Percentiles rank a stretch among this genome's conserved stretches.
These are phyloP conservation scores for Aspergillus brasiliensis DNA, from an alignment of 2,329 filamentous ascomycete species.

Conservation along the genomic window DNA sequence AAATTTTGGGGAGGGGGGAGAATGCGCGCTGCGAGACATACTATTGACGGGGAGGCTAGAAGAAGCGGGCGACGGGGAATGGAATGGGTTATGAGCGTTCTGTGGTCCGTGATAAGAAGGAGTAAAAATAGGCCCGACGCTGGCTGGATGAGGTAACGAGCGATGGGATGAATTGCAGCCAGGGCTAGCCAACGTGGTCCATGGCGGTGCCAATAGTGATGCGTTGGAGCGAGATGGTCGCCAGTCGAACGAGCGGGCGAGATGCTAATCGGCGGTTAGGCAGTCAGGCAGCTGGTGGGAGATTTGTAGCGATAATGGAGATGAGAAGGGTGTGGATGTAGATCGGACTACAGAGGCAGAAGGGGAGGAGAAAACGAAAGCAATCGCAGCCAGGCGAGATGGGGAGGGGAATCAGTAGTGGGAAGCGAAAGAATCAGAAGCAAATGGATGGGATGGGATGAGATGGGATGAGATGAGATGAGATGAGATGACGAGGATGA, in stretches of 20 bases:
- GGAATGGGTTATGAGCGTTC: neutral
- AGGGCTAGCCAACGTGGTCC: constrained; percentile 28
- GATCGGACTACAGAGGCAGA: neutral
- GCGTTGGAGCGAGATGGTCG: constrained; percentile 16
- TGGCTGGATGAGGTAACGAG: constrained; percentile 6
- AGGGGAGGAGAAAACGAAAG: neutral
- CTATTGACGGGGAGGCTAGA: neutral
- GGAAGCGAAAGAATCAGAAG: neutral
- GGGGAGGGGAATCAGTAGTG: neutral
- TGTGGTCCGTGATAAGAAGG: neutral
- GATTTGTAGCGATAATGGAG: constrained; percentile 1
- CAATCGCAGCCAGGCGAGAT: neutral
- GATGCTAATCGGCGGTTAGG: constrained; percentile 19
- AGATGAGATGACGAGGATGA: neutral
- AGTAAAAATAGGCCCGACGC: constrained; percentile 4
- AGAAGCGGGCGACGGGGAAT: neutral
- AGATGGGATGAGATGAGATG: neutral
- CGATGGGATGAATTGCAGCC: constrained; percentile 11
- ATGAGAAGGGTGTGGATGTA: neutral
- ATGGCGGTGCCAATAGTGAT: constrained; percentile 27
- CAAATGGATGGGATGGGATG: neutral
- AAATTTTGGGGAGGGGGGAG: neutral
- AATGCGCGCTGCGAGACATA: neutral
- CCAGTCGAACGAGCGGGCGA: constrained; percentile 14
- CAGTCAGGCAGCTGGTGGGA: constrained; percentile 23